Evolutionary conservation across 345 rosid species (phyloP).

Genomic region (Aurinia saxatilis): DNA sequence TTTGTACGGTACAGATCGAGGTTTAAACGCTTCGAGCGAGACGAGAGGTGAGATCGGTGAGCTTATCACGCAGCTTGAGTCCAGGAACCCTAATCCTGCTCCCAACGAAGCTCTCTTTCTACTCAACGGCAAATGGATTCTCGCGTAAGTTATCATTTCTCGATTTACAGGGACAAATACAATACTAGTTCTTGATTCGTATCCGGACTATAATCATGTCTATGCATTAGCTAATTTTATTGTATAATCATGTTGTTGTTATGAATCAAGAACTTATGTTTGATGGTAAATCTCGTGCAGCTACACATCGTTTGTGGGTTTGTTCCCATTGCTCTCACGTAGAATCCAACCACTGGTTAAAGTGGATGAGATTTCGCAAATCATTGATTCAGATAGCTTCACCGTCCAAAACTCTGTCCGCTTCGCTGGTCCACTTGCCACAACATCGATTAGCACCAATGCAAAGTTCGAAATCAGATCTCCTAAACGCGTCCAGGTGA

Average conservation of each 20-base stretch:
- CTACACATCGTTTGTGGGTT: constrained; percentile 71
- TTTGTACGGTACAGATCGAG: constrained; percentile 66
- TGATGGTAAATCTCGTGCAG: constrained; percentile 30
- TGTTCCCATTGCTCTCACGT: constrained; percentile 75
- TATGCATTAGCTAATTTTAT: no score
- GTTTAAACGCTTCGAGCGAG: constrained; percentile 64
- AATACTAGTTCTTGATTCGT: no score
- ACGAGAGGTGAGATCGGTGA: constrained; percentile 87
- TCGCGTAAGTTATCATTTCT: constrained; percentile 45
- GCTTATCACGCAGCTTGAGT: constrained; percentile 80
- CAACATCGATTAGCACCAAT: constrained; percentile 71
- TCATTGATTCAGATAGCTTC: constrained; percentile 73
- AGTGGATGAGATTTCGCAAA: constrained; percentile 93
- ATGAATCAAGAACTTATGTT: no score
- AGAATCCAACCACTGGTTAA: constrained; percentile 52
- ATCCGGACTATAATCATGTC: no score
- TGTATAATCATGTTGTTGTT: no score
- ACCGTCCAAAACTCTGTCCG: constrained; percentile 73
- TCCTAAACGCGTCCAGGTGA: constrained; percentile 87
- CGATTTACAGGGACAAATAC: no score
- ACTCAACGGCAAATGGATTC: constrained; percentile 93
- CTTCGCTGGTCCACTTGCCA: constrained; percentile 71
- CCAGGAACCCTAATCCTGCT: constrained; percentile 75
- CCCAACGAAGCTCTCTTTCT: constrained; percentile 74
- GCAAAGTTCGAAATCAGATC: constrained; percentile 89